Evolutionary conservation across 2,329 filamentous ascomycete species (phyloP), one percentile per base, ranked within the genome.

Genomic region (Fusarium sp.): DNA sequence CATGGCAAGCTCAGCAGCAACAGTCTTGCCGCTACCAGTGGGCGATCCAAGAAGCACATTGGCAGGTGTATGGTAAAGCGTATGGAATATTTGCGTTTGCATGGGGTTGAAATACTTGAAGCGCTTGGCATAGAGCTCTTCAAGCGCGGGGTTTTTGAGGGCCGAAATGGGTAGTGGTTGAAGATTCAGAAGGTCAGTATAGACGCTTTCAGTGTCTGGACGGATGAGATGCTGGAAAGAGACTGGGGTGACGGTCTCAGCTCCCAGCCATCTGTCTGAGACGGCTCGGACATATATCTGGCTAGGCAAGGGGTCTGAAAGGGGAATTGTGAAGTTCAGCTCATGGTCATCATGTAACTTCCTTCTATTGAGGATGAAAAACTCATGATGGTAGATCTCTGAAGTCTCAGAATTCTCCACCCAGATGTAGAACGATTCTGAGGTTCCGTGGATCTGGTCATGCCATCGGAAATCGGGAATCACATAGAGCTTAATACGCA

Each of bases 21-120:
- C 93, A 1, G 97, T 99, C 85, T 99, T 99, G 65, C 96, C 96
- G 86, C 94, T 97, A 64, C 96, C 96, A 0, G 97, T 99, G 0
- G 96, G 97, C 5, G 96, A 98, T 12, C 97, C 96, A 14, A 99
- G 88, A 7, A 99, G 88, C 9, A 99, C 95, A 78, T 99, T 99
- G 49, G 93, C 92, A 12, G 93, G 83, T 0, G 96, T 98, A 79
- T 98, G 92, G 74, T 99, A 99, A 38, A 99, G 88, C 19, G 94
- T 95, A 78, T 99, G 96, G 83, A 99, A 99, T 57, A 99, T 94
- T 78, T 99, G 96, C 1, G 96, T 98, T 82, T 99, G 96, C 97
- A 99, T 98, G 0, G 96, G 96, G 79, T 99, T 99, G 87, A 99
- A 99, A 82, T 92, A 99, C 73, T 96, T 92, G 81, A 99, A 99